phyloP scores from a whole-genome alignment of 2,329 filamentous ascomycete species.

The Alternaria ethzedia region DNA sequence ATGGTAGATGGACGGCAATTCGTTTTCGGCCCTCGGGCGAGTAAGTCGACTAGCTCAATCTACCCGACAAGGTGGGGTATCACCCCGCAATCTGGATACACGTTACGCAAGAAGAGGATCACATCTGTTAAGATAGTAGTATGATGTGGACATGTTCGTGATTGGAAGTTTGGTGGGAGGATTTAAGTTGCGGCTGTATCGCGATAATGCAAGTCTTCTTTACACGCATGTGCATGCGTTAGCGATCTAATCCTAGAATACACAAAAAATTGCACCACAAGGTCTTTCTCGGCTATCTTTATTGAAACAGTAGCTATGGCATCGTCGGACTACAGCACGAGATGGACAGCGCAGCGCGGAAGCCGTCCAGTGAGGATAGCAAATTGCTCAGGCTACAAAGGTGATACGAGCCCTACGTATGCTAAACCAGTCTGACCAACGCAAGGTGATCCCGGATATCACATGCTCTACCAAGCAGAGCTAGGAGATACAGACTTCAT shows the following conservation, averaged over 20 bases:
- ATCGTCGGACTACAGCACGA: slow-evolving; percentile 21
- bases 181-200: neutral
- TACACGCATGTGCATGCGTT: neutral
- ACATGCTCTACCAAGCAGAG: slow-evolving; percentile 45
- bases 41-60: slow-evolving; percentile 21
- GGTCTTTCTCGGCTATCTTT: neutral
- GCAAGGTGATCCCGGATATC: slow-evolving; percentile 46
- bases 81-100: neutral
- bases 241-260: neutral
- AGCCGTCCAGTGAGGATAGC: slow-evolving; percentile 46
- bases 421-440: slow-evolving; percentile 2
- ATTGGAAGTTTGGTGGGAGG: neutral
- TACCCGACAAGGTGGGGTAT: neutral
- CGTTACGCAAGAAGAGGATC: neutral
- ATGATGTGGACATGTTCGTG: neutral
- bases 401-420: slow-evolving; percentile 4
- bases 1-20: neutral
- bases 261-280: neutral
- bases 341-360: slow-evolving; percentile 38
- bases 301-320: slow-evolving; percentile 11
- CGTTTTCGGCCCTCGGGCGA: slow-evolving; percentile 27
- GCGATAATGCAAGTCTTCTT: neutral
- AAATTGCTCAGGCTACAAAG: slow-evolving; percentile 49
- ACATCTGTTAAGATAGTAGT: neutral
- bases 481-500: slow-evolving; percentile 50